These are phyloP conservation scores for Euclidium syriacum DNA, from an alignment of 345 rosid species.

Conservation along the genomic window DNA sequence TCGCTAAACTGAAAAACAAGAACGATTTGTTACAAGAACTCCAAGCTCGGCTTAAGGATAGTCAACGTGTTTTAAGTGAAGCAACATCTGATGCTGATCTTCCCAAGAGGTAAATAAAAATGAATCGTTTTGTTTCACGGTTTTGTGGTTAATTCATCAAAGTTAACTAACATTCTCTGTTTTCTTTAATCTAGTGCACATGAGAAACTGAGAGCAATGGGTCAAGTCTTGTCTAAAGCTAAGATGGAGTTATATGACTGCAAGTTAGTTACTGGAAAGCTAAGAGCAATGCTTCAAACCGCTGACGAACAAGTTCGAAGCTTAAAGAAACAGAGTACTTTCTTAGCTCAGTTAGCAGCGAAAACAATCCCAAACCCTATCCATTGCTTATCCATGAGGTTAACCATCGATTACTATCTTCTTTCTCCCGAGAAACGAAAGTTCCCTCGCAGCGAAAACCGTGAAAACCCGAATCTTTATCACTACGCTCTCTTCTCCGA, in stretches of 20 bases:
- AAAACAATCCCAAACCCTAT: conserved; percentile 95
- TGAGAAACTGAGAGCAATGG: conserved; percentile 85
- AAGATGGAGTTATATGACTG: conserved; percentile 86
- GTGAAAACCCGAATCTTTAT: conserved; percentile 74
- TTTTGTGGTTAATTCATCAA: background rate
- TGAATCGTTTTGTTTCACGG: background rate
- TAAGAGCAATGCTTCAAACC: conserved; percentile 96
- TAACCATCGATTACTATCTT: conserved; percentile 88
- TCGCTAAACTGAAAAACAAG: conserved; percentile 80
- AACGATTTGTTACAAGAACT: conserved; percentile 63
- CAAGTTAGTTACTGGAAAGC: conserved; percentile 89
- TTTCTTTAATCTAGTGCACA: conserved; percentile 47
- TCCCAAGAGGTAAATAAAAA: conserved; percentile 72
- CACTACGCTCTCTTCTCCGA: conserved; percentile 99
- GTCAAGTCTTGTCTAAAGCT: conserved; percentile 79
- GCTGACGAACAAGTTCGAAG: conserved; percentile 98
- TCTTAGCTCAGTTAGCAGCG: conserved; percentile 97
- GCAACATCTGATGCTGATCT: conserved; percentile 79
- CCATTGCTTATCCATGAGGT: conserved; percentile 95
- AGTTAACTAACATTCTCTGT: conserved; percentile 2
- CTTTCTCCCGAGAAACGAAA: conserved; percentile 87
- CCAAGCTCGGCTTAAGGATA: conserved; percentile 74
- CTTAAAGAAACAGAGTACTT: conserved; percentile 97
- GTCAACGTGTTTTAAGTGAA: conserved; percentile 76
- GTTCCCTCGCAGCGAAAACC: conserved; percentile 82